A percentile compares a stretch with the other conserved stretches of the same genome.
phyloP scores from a whole-genome alignment of 495 filamentous ascomycete species.

The Penicillium turbatum region DNA sequence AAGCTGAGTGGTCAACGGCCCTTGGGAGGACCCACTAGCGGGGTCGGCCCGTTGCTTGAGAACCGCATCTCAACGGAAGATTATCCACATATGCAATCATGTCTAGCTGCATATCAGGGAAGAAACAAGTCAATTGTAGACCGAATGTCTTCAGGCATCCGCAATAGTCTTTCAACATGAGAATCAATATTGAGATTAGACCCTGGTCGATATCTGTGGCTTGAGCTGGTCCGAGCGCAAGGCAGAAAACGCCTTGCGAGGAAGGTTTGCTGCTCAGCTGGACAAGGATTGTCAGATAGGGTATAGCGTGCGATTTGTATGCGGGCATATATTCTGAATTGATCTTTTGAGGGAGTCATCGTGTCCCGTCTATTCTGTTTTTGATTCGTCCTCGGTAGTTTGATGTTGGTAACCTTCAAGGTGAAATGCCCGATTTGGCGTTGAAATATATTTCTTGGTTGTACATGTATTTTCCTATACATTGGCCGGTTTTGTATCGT shows the following conservation, averaged over 20 bases:
- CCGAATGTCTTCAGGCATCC: neutral
- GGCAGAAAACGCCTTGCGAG: conserved; percentile 15
- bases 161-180: neutral
- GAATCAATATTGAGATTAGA: neutral
- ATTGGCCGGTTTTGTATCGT: neutral
- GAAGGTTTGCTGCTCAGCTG: conserved; percentile 14
- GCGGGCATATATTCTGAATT: conserved; percentile 4
- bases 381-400: neutral
- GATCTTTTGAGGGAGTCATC: neutral
- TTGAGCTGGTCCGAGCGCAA: conserved; percentile 18
- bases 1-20: conserved; percentile 12
- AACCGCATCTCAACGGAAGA: neutral
- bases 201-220: conserved; percentile 6
- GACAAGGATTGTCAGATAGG: conserved; percentile 3
- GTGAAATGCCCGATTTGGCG: too few relatives aligned
- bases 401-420: too few relatives aligned
- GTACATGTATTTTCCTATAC: too few relatives aligned
- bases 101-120: too few relatives aligned
- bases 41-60: conserved; percentile 9
- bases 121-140: neutral
- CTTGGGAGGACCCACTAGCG: conserved; percentile 6
- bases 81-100: neutral
- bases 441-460: neutral
- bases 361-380: neutral
- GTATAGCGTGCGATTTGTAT: neutral